phyloP scores from a whole-genome alignment of 192 early-diverging fungal genomes.

The Rhizophagus prolifer region DNA sequence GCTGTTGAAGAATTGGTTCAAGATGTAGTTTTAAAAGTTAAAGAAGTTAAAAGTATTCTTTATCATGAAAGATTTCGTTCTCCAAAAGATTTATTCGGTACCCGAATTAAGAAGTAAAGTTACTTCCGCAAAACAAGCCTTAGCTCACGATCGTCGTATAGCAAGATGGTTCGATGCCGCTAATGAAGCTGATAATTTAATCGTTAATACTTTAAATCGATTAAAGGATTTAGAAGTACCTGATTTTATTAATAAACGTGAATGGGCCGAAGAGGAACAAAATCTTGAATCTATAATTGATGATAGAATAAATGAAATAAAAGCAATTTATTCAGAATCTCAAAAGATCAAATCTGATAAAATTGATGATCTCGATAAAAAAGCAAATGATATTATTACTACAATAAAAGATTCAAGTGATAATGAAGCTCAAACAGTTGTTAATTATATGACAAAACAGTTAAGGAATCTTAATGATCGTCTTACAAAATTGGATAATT shows the following conservation, averaged over 20 bases:
- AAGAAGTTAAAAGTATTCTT: conserved; percentile 6
- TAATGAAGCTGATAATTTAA: conserved; percentile 26
- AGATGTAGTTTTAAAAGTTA: conserved; percentile 10
- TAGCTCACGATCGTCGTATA: conserved; percentile 23
- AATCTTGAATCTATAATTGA: conserved; percentile 11
- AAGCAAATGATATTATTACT: conserved; percentile 16
- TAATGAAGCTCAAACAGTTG: conserved; percentile 24
- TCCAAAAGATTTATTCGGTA: neutral
- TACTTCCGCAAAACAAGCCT: neutral
- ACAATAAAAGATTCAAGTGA: conserved; percentile 19
- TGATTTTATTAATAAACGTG: conserved; percentile 28
- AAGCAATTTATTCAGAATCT: neutral
- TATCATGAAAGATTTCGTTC: conserved; percentile 8
- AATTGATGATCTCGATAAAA: conserved; percentile 20
- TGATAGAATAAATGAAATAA: conserved; percentile 8
- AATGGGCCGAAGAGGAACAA: conserved; percentile 18
- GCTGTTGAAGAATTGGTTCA: conserved; percentile 21
- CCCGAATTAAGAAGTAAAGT: conserved; percentile 18
- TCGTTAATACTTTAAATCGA: neutral
- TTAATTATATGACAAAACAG: conserved; percentile 26
- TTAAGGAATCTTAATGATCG: conserved; percentile 9
- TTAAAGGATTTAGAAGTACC: conserved; percentile 28
- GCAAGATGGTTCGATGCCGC: conserved; percentile 27
- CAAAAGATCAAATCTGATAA: conserved; percentile 3
- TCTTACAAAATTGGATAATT: conserved; percentile 22